Percentiles rank a stretch among this genome's conserved stretches.
Conservation (phyloP, 2,329 filamentous ascomycete genomes). For the Allantophomopsis lycopodina region DNA sequence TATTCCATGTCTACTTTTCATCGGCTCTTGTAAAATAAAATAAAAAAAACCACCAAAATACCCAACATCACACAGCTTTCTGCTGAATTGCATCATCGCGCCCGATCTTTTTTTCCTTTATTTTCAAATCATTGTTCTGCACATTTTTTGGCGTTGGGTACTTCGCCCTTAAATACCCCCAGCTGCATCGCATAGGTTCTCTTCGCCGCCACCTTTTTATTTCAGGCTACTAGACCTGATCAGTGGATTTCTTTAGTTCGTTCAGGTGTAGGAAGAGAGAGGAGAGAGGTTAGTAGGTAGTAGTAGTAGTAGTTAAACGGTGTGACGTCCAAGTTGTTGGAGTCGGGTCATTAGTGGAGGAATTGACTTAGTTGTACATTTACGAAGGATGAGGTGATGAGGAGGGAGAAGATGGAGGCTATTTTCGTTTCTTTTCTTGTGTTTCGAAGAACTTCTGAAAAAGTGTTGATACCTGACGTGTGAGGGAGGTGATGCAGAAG, state of each 20-base stretch:
- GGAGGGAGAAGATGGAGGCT: too few species aligned
- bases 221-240: constrained; percentile 11
- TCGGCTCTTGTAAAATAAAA: too few species aligned
- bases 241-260: constrained; percentile 14
- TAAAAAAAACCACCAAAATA: too few species aligned
- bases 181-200: constrained; percentile 13
- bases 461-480: too few species aligned
- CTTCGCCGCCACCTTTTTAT: constrained; percentile 8
- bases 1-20: neutral
- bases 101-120: too few species aligned
- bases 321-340: too few species aligned
- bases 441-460: too few species aligned
- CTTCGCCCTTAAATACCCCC: constrained; percentile 12
- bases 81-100: constrained; percentile 5
- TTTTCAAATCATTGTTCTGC: too few species aligned
- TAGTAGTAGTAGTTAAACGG: neutral
- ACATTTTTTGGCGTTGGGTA: constrained; percentile 12
- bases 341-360: neutral
- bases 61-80: too few species aligned
- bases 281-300: constrained; percentile 3
- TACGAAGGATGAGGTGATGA: constrained; percentile 7
- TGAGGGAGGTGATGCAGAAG: too few species aligned
- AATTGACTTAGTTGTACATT: constrained; percentile 10
- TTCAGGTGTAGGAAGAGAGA: constrained; percentile 2
- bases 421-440: too few species aligned